These are phyloP conservation scores for Neurospora sp. DNA, from an alignment of 495 filamentous ascomycete genomes.

Conservation along the genomic window DNA sequence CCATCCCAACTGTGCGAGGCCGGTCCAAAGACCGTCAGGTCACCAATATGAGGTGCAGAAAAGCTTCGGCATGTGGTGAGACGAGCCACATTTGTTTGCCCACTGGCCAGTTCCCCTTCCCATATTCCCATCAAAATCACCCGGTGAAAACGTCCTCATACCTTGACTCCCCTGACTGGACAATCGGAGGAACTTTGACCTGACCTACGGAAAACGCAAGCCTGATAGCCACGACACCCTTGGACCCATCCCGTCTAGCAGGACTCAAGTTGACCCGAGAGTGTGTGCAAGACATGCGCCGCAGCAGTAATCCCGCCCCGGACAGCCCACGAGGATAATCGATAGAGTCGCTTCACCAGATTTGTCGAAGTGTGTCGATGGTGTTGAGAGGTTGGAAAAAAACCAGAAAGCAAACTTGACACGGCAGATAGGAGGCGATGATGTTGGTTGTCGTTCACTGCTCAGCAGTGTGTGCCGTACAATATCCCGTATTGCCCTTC, in stretches of 20 bases:
- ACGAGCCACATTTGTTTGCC: not conserved
- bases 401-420: not conserved
- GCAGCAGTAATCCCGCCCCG: slow-evolving; percentile 15
- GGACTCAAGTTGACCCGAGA: slow-evolving; percentile 1
- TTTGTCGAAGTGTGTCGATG: not conserved
- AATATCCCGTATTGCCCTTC: not conserved
- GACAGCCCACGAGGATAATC: not conserved
- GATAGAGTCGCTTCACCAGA: not conserved
- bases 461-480: not conserved
- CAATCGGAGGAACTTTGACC: slow-evolving; percentile 20
- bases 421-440: slow-evolving; percentile 3
- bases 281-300: slow-evolving; percentile 3
- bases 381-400: not conserved
- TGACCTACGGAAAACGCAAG: slow-evolving; percentile 18
- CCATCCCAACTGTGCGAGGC: not conserved
- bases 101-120: not conserved
- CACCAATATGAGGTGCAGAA: not conserved
- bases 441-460: slow-evolving; percentile 5
- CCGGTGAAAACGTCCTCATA: not conserved
- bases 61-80: not conserved
- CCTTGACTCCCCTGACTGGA: not conserved
- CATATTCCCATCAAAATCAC: not conserved
- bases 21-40: not conserved
- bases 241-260: slow-evolving; percentile 11
- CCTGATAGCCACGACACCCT: not conserved